phyloP scores from a whole-genome alignment of 768 basidiomycete species.

The Calocera cornea region DNA sequence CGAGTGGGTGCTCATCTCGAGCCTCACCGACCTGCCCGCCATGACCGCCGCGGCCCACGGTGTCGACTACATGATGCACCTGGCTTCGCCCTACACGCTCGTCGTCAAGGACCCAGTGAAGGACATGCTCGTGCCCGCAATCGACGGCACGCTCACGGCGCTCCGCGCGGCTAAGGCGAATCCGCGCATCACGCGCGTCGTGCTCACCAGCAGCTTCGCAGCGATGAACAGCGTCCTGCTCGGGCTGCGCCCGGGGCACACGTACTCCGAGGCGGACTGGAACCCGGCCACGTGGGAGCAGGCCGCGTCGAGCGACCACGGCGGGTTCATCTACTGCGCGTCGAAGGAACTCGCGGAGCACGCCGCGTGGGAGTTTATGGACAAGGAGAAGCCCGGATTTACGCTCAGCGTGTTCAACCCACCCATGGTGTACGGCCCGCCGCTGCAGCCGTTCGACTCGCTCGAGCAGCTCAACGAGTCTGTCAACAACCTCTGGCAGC shows the following conservation, averaged over 20 bases:
- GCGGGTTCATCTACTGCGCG: not conserved
- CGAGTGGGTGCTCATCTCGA: conserved; percentile 7
- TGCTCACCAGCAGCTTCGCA: not conserved
- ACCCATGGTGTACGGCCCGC: conserved; percentile 7
- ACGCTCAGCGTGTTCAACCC: conserved; percentile 14
- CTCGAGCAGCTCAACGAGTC: conserved; percentile 5
- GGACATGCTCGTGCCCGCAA: conserved; percentile 17
- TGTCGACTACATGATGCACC: not conserved
- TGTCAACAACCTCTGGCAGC: not conserved
- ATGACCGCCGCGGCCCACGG: conserved; percentile 2
- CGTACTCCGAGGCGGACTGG: conserved; percentile 9
- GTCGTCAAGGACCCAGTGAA: conserved; percentile 1
- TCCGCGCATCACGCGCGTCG: not conserved
- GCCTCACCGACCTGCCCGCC: conserved; percentile 6
- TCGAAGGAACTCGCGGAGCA: conserved; percentile 10
- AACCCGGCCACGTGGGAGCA: not conserved
- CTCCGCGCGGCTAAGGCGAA: conserved; percentile 11
- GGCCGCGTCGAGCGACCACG: not conserved
- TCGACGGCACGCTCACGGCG: conserved; percentile 15
- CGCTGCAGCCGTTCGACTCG: not conserved
- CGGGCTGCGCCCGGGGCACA: not conserved
- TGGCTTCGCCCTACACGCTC: not conserved
- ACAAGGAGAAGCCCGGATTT: conserved; percentile 11
- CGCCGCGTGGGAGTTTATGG: conserved; percentile 15
- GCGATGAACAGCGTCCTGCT: not conserved